These are phyloP conservation scores for Voacanga thouarsii DNA, from an alignment of 257 asterid genomes.

Conservation along the genomic window DNA sequence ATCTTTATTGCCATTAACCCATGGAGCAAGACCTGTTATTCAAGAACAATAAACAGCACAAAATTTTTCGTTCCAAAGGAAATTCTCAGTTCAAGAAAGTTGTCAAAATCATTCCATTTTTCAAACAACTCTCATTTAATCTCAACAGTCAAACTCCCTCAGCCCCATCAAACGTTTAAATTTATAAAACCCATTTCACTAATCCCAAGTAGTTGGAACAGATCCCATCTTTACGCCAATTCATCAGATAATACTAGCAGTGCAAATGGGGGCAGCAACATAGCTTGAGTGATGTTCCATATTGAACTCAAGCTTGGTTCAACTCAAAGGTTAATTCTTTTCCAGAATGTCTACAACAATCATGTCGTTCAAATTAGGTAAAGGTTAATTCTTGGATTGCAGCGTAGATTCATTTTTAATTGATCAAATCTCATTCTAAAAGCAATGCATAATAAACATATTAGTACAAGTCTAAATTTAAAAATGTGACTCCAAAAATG, in stretches of 20 bases:
- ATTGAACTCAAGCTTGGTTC: not conserved
- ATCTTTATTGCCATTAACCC: constrained; percentile 11
- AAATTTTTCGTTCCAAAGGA: not conserved
- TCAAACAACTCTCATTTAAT: constrained; percentile 11
- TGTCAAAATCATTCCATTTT: constrained; percentile 1
- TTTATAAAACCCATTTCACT: constrained; percentile 19
- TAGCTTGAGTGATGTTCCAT: not conserved
- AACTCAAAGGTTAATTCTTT: not conserved
- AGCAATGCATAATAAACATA: not conserved
- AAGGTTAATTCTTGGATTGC: not conserved
- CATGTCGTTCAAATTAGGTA: no score
- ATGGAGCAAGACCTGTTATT: constrained; percentile 7
- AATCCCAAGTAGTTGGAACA: constrained; percentile 22
- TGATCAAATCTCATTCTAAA: not conserved
- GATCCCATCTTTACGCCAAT: constrained; percentile 39
- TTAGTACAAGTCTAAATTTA: not conserved
- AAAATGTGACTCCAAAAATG: not conserved
- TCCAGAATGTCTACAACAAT: not conserved
- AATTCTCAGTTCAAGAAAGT: constrained; percentile 9
- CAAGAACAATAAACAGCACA: not conserved
- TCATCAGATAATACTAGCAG: constrained; percentile 36
- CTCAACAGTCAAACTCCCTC: not conserved
- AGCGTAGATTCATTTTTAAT: not conserved
- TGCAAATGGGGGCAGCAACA: constrained; percentile 2
- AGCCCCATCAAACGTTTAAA: not conserved